Evolutionary conservation across 1,284 basidiomycete genomes (phyloP), one percentile per base, ranked within the genome.

Genomic region (Wolfiporia cocos): DNA sequence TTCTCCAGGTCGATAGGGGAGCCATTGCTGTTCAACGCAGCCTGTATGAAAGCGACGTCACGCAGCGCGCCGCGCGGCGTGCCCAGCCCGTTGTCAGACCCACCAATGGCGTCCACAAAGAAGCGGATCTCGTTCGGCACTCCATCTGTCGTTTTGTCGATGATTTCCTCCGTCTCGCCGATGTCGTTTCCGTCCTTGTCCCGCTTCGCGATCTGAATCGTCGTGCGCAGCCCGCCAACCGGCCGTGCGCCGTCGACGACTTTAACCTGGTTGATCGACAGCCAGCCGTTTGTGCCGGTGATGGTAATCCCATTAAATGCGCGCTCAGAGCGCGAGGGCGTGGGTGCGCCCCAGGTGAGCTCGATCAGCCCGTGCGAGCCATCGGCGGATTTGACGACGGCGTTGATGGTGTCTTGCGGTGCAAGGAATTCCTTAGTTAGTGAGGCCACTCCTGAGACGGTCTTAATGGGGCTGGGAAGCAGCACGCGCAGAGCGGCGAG

Each of bases 11-110:
- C 75, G 7, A 87, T 67, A 37, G 74, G 58, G 42, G 65, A 53
- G 2, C 89, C 88, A 14, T 74, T 63, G 53, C 85, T 88, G 34
- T 72, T 78, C 62, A 92, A 66, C 29, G 76, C 74, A n/a, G 83
- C 86, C 64, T 92, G 68, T 49, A 92, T 81, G 51, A 90, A 70
- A 23, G 81, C 82, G 19, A 92, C 78, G 56, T 92, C 88, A 49
- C 67, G 67, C 43, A 92, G 64, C 19, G 86, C 78, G 11, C 64
- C 73, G 29, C 63, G 49, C 17, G 81, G 80, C 39, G 69, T 64
- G 15, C 83, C 81, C 17, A 78, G 41, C 5, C 66, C 70, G 48
- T 70, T 60, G 26, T 67, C 66, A 44, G 70, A 62, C 2, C 74
- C 78, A 2, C 55, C 53, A 29, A 79, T 56, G 30, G 71, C 75